phyloP scores from a whole-genome alignment of 306 rosid species.

The Abrus pulchellus region DNA sequence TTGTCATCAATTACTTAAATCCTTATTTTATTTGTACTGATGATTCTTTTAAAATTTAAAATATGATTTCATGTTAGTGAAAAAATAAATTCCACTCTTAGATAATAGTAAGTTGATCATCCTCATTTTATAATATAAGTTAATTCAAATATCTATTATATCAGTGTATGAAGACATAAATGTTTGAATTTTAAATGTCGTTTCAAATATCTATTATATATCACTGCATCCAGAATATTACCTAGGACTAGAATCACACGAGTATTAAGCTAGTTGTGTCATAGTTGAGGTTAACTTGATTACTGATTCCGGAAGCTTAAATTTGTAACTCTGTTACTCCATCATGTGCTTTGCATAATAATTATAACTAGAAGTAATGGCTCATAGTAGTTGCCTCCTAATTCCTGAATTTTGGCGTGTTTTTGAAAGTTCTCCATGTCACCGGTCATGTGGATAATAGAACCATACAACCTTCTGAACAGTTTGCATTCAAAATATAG shows the following conservation, averaged over 20 bases:
- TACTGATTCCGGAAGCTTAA: conserved; percentile 7
- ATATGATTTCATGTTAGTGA: background rate
- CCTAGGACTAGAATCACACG: background rate
- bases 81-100: background rate
- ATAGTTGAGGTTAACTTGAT: conserved; percentile 3
- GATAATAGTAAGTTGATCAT: background rate
- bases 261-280: background rate
- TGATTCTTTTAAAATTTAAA: background rate
- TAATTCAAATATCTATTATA: no score
- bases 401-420: background rate
- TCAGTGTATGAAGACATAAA: no score
- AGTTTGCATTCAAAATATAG: background rate
- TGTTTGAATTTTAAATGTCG: background rate
- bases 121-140: background rate
- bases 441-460: background rate
- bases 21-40: background rate
- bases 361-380: conserved; percentile 16
- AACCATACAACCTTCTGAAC: conserved; percentile 22
- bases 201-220: background rate
- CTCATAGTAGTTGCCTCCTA: background rate
- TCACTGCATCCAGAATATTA: background rate
- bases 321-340: background rate
- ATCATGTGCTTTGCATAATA: background rate
- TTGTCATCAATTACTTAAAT: background rate
- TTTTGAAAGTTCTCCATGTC: background rate